A percentile compares a stretch with the other conserved stretches of the same genome.
These are phyloP conservation scores for Russula earlei DNA, from an alignment of 768 basidiomycete genomes.

Conservation along the genomic window DNA sequence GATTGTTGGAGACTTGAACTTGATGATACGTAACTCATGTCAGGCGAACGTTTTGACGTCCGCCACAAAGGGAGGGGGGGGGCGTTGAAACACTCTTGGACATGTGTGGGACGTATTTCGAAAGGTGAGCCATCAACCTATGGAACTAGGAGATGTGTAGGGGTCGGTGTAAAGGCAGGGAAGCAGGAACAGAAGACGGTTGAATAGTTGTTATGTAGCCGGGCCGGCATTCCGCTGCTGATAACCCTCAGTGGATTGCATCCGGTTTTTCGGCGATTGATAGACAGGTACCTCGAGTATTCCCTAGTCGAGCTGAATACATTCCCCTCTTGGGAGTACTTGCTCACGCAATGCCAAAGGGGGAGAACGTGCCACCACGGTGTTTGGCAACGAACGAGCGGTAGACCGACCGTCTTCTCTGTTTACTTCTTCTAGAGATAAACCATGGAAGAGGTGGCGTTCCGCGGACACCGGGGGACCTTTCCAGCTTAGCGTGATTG, in stretches of 20 bases:
- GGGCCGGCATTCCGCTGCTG: neutral
- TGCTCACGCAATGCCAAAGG: neutral
- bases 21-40: neutral
- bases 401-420: neutral
- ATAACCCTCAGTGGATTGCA: neutral
- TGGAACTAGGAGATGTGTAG: neutral
- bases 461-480: constrained; percentile 10
- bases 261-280: neutral
- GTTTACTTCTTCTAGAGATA: constrained; percentile 6
- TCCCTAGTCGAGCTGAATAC: constrained; percentile 5
- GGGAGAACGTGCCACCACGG: constrained; percentile 1
- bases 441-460: constrained; percentile 14
- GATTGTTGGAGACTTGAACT: neutral
- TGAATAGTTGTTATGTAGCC: neutral
- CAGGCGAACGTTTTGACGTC: too few species aligned
- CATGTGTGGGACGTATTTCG: neutral
- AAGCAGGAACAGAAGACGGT: neutral
- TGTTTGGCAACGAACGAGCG: constrained; percentile 5
- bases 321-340: constrained; percentile 1
- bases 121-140: neutral
- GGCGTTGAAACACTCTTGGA: neutral
- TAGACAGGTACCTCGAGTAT: neutral
- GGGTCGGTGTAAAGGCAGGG: neutral
- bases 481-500: neutral
- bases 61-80: neutral